phyloP scores from a whole-genome alignment of 1,139 yeast species.

The Debaryomyces robertsiae region DNA sequence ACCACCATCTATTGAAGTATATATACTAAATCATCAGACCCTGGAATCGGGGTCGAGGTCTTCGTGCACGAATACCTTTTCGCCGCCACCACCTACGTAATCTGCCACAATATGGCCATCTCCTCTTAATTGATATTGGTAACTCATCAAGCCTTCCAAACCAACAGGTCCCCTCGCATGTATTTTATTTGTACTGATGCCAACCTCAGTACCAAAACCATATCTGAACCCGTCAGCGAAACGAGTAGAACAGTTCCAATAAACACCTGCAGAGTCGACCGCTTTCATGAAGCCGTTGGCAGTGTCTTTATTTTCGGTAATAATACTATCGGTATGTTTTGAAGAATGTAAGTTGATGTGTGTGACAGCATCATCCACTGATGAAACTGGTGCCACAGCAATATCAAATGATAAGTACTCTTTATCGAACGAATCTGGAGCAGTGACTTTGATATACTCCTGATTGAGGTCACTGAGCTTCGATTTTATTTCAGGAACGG shows the following conservation, averaged over 20 bases:
- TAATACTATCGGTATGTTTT: slow-evolving; percentile 91
- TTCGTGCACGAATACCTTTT: slow-evolving; percentile 74
- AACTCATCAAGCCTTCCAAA: slow-evolving; percentile 91
- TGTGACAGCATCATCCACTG: slow-evolving; percentile 67
- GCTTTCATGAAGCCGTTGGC: slow-evolving; percentile 84
- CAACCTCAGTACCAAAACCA: slow-evolving; percentile 98
- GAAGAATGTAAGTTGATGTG: slow-evolving; percentile 93
- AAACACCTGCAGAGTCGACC: slow-evolving; percentile 95
- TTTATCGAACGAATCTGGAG: slow-evolving; percentile 66
- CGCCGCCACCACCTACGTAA: slow-evolving; percentile 91
- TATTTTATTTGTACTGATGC: slow-evolving; percentile 93
- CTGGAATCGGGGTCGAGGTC: slow-evolving; percentile 40
- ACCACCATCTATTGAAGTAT: not conserved
- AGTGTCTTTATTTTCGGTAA: slow-evolving; percentile 67
- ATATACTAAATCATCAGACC: slow-evolving; percentile 10
- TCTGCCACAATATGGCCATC: slow-evolving; percentile 91
- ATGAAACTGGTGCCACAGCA: slow-evolving; percentile 64
- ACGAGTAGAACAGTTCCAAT: slow-evolving; percentile 96
- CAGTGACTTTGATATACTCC: slow-evolving; percentile 37
- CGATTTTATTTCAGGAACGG: slow-evolving; percentile 52
- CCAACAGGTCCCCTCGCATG: slow-evolving; percentile 99
- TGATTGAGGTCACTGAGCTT: slow-evolving; percentile 17
- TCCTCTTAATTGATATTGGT: slow-evolving; percentile 91
- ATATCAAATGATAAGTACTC: slow-evolving; percentile 85
- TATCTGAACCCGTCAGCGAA: slow-evolving; percentile 98